Conservation (phyloP, 2,329 filamentous ascomycete species). For the Aschersonia sp. region DNA sequence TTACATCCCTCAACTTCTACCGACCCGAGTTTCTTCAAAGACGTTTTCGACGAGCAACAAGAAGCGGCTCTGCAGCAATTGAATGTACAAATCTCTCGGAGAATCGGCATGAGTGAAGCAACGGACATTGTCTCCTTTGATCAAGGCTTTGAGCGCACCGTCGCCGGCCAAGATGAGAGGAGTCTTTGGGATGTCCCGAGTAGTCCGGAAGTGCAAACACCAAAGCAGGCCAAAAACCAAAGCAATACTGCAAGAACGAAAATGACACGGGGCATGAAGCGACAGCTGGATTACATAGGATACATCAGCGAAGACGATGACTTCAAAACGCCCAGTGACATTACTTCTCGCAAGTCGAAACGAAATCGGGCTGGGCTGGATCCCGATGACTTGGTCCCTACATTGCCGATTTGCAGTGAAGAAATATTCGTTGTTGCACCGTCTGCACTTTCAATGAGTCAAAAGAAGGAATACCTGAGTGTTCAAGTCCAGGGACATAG, state of each 20-base stretch:
- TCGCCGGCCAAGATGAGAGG: conserved; percentile 4
- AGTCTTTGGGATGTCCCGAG: conserved; percentile 31
- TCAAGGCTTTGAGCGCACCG: conserved; percentile 3
- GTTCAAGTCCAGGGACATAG: conserved; percentile 8
- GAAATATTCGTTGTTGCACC: conserved; percentile 18
- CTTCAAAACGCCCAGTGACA: background rate
- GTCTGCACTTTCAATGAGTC: conserved; percentile 19
- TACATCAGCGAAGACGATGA: conserved; percentile 7
- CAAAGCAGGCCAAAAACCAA: conserved; percentile 1
- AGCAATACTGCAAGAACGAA: conserved; percentile 4
- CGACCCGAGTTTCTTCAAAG: conserved; percentile 31
- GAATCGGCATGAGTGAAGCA: background rate
- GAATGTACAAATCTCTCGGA: background rate
- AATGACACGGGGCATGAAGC: conserved; percentile 7
- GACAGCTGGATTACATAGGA: conserved; percentile 6
- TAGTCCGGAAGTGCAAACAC: conserved; percentile 17
- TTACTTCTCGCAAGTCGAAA: conserved; percentile 1
- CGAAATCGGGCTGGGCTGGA: conserved; percentile 1
- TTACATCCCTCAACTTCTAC: conserved; percentile 25
- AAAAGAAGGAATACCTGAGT: conserved; percentile 21
- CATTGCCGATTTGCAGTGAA: conserved; percentile 11
- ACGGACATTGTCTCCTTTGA: conserved; percentile 4
- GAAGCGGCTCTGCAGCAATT: conserved; percentile 12
- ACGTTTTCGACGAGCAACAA: conserved; percentile 25
- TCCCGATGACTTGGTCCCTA: conserved; percentile 2